phyloP scores from a whole-genome alignment of 2,329 filamentous ascomycete genomes.

The Epichloe uncinata region DNA sequence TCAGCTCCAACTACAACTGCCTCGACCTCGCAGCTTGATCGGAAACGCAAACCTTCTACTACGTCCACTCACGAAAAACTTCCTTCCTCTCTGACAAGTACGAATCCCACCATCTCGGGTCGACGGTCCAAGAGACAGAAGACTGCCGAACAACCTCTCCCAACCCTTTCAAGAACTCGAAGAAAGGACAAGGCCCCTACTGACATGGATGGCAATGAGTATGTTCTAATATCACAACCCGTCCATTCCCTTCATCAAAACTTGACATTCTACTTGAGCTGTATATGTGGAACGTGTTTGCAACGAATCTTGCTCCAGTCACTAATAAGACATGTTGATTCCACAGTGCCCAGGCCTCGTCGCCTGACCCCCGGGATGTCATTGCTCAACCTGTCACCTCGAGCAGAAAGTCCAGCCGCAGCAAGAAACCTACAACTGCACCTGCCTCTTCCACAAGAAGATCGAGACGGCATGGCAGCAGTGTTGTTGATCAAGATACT shows the following conservation, averaged over 20 bases:
- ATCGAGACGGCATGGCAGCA: conserved; percentile 39
- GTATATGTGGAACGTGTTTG: too few relatives aligned
- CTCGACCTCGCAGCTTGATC: conserved; percentile 33
- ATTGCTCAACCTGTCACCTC: conserved; percentile 47
- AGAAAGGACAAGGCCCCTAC: conserved; percentile 47
- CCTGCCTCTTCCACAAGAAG: conserved; percentile 28
- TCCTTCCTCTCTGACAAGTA: conserved; percentile 22
- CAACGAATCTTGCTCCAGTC: not conserved
- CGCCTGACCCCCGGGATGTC: conserved; percentile 47
- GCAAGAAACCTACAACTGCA: conserved; percentile 47
- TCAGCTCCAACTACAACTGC: conserved; percentile 10
- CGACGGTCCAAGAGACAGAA: conserved; percentile 62
- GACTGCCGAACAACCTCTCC: conserved; percentile 34
- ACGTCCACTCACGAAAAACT: conserved; percentile 28
- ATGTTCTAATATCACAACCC: conserved; percentile 13
- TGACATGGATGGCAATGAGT: conserved; percentile 66
- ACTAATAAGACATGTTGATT: conserved; percentile 7
- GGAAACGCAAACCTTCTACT: conserved; percentile 63
- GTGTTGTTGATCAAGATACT: conserved; percentile 48
- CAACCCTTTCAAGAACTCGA: conserved; percentile 32
- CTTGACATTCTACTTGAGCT: not conserved
- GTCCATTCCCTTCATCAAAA: not conserved
- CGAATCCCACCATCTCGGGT: conserved; percentile 24
- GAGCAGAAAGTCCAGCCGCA: conserved; percentile 59
- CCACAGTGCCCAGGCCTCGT: conserved; percentile 27